Evolutionary conservation across 768 basidiomycete species (phyloP).

Genomic region (Suillus weaverae): DNA sequence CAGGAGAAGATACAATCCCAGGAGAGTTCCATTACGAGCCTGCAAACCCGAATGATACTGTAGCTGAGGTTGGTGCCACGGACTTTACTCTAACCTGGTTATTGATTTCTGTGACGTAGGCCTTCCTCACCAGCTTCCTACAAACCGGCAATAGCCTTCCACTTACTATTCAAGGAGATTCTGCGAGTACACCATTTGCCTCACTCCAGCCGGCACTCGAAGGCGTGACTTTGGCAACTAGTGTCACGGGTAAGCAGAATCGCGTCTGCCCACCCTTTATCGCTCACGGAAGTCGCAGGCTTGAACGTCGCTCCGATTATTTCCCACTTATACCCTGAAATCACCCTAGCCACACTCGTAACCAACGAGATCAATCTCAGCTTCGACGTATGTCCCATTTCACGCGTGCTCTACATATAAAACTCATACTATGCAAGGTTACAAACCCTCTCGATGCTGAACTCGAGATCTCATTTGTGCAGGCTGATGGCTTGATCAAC

Average conservation of each 20-base stretch:
- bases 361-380: constrained; percentile 53
- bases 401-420: constrained; percentile 1
- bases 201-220: constrained; percentile 58
- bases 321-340: constrained; percentile 52
- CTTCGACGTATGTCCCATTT: constrained; percentile 49
- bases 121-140: constrained; percentile 61
- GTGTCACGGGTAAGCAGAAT: constrained; percentile 43
- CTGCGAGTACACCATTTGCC: constrained; percentile 57
- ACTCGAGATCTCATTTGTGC: constrained; percentile 56
- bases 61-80: constrained; percentile 44
- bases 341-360: constrained; percentile 49
- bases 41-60: constrained; percentile 62
- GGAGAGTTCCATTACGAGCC: constrained; percentile 73
- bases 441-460: constrained; percentile 59
- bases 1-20: constrained; percentile 52
- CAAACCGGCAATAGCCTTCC: constrained; percentile 48
- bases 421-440: constrained; percentile 30
- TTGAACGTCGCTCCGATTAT: constrained; percentile 58
- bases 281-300: constrained; percentile 21
- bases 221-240: constrained; percentile 50
- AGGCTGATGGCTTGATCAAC: constrained; percentile 53
- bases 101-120: constrained; percentile 26
- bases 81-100: neutral
- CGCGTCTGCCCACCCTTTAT: neutral
- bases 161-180: constrained; percentile 60